Evolutionary conservation across 2,329 filamentous ascomycete species (phyloP).

Genomic region (Talaromyces pinophilus): DNA sequence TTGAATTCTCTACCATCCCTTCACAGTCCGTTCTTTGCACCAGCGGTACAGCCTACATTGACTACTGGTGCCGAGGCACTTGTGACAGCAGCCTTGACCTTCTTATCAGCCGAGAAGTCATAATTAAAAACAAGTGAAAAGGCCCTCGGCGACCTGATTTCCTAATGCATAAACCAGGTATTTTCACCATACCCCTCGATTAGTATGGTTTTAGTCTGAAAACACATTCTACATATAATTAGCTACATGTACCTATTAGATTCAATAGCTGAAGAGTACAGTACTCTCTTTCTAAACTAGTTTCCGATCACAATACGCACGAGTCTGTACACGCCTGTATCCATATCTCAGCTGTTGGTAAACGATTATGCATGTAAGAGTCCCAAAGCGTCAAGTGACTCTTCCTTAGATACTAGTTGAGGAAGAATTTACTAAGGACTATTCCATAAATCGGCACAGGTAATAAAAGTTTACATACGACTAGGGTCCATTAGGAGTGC

Average conservation of each 20-base stretch:
- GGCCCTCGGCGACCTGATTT: not conserved
- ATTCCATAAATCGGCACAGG: not conserved
- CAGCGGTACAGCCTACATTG: not conserved
- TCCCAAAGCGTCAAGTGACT: not conserved
- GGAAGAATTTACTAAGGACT: not conserved
- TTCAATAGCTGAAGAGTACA: not conserved
- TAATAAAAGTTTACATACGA: no score
- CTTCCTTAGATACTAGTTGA: not conserved
- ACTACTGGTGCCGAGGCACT: not conserved
- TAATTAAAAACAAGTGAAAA: not conserved
- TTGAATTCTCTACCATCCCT: slow-evolving; percentile 1
- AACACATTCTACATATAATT: not conserved
- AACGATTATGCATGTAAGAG: not conserved
- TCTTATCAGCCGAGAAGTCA: not conserved
- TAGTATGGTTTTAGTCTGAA: not conserved
- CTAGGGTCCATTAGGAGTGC: no score
- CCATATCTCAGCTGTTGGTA: not conserved
- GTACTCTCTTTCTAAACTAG: not conserved
- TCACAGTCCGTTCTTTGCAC: not conserved
- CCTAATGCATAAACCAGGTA: not conserved
- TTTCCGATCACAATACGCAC: not conserved
- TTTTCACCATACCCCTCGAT: not conserved
- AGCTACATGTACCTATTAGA: not conserved
- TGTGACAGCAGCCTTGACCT: not conserved
- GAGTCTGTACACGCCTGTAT: not conserved